Evolutionary conservation across 148 eudicot species (phyloP).

Genomic region (Heliamphora exappendiculata): DNA sequence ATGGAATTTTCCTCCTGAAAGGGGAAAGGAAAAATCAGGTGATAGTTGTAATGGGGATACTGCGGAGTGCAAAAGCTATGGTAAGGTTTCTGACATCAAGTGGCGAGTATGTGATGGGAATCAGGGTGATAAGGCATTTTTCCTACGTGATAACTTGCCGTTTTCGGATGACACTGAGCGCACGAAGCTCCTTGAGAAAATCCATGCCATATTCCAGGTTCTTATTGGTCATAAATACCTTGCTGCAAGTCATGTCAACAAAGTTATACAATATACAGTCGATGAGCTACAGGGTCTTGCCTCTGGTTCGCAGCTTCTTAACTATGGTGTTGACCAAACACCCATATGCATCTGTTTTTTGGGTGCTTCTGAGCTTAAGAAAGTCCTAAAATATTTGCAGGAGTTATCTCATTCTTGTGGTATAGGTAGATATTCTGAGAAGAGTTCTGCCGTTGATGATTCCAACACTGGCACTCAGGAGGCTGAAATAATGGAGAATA

Average conservation of each 20-base stretch:
- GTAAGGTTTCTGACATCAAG: conserved; percentile 26
- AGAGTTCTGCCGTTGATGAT: conserved; percentile 36
- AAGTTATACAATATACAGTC: conserved; percentile 59
- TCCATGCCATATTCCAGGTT: conserved; percentile 42
- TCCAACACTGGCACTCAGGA: conserved; percentile 22
- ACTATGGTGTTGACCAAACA: conserved; percentile 56
- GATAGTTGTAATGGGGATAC: conserved; percentile 34
- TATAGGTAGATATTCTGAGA: conserved; percentile 58
- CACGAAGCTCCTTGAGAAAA: conserved; percentile 68
- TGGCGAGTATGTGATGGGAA: conserved; percentile 40
- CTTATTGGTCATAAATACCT: conserved; percentile 65
- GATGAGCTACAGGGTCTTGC: conserved; percentile 65
- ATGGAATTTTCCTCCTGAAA: conserved; percentile 43
- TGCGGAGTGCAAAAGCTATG: conserved; percentile 29
- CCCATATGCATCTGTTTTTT: conserved; percentile 88
- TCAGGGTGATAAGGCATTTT: conserved; percentile 34
- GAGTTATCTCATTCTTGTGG: conserved; percentile 67
- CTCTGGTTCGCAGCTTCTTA: conserved; percentile 66
- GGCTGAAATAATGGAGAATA: conserved; percentile 38
- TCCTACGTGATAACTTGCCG: conserved; percentile 59
- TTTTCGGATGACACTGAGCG: conserved; percentile 71
- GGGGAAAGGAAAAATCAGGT: conserved; percentile 23
- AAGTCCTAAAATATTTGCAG: conserved; percentile 61
- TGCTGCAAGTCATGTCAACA: conserved; percentile 62
- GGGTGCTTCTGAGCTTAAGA: conserved; percentile 61